These are phyloP conservation scores for Primulina tabacum DNA, from an alignment of 257 asterid genomes.

Conservation along the genomic window DNA sequence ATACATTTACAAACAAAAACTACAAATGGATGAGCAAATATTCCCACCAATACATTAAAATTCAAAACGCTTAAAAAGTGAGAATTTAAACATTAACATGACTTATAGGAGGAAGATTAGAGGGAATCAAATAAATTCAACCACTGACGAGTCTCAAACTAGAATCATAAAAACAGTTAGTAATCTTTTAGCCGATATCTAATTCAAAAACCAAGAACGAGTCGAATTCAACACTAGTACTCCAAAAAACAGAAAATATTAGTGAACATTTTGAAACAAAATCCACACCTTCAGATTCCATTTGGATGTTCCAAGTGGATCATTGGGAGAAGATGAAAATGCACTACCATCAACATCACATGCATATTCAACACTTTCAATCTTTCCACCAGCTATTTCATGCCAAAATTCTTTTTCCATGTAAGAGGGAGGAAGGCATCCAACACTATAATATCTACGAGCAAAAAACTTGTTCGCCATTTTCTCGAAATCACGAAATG, in stretches of 20 bases:
- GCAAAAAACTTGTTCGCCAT: slow-evolving; percentile 96
- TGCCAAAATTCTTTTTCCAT: slow-evolving; percentile 98
- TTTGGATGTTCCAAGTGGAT: slow-evolving; percentile 86
- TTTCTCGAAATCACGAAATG: slow-evolving; percentile 97
- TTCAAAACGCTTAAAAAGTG: not conserved
- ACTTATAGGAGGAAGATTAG: slow-evolving; percentile 2
- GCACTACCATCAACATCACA: slow-evolving; percentile 99
- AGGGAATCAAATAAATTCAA: slow-evolving; percentile 2
- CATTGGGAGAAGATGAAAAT: slow-evolving; percentile 81
- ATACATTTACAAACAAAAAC: not conserved
- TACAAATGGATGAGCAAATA: not conserved
- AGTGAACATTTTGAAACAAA: slow-evolving; percentile 21
- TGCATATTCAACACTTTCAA: slow-evolving; percentile 99
- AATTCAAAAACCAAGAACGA: not conserved
- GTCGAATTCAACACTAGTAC: slow-evolving; percentile 8
- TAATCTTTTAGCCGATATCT: not conserved
- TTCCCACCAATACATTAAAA: not conserved
- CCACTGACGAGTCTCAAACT: not conserved
- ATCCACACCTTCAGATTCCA: slow-evolving; percentile 92
- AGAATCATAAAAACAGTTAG: not conserved
- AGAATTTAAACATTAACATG: slow-evolving; percentile 10
- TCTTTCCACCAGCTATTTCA: slow-evolving; percentile 94
- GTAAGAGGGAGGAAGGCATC: slow-evolving; percentile 89
- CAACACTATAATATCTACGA: slow-evolving; percentile 84
- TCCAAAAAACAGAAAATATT: slow-evolving; percentile 9